phyloP scores from a whole-genome alignment of 495 filamentous ascomycete genomes.

The Talaromyces ruber region DNA sequence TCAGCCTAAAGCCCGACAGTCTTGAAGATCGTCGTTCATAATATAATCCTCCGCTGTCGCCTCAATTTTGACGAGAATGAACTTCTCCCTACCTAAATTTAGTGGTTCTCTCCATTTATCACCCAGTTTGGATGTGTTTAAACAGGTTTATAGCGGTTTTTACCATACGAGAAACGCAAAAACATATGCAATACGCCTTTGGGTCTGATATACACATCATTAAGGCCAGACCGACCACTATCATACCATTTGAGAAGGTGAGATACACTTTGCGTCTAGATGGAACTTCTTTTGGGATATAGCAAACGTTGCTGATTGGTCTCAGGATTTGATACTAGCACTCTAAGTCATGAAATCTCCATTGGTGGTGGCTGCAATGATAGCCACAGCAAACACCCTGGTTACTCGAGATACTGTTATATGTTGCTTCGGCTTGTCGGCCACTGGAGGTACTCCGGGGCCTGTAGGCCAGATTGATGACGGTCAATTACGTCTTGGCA shows the following conservation, averaged over 20 bases:
- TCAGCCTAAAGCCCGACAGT: background rate
- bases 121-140: background rate
- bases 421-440: conserved; percentile 44
- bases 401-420: conserved; percentile 20
- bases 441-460: conserved; percentile 36
- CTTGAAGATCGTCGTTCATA: background rate
- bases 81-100: background rate
- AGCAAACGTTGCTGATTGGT: background rate
- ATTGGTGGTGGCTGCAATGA: conserved; percentile 11
- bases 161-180: background rate
- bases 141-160: background rate
- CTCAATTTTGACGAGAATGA: background rate
- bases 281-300: background rate
- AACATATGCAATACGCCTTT: background rate
- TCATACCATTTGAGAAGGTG: background rate
- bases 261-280: background rate
- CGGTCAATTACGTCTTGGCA: conserved; percentile 46
- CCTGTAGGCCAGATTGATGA: conserved; percentile 43
- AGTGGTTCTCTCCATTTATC: background rate
- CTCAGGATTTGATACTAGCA: background rate
- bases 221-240: background rate
- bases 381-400: conserved; percentile 28
- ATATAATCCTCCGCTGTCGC: background rate
- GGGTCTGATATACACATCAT: background rate
- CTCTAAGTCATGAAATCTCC: conserved; percentile 1